Evolutionary conservation across 768 basidiomycete species (phyloP).

Genomic region (Dendrothele bispora): DNA sequence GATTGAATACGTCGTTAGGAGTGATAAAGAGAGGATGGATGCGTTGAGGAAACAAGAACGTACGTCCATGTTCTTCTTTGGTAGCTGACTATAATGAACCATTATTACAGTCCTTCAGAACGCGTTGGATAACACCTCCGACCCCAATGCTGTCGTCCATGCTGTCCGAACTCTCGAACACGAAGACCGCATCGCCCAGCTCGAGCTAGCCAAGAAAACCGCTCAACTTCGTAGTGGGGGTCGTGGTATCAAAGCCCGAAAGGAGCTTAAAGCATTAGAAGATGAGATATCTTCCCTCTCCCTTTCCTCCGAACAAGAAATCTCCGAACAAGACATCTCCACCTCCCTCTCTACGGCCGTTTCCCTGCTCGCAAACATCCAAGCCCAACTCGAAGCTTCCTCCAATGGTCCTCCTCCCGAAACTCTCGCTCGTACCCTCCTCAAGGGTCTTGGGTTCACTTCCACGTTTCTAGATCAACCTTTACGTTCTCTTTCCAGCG

Average conservation of each 20-base stretch:
- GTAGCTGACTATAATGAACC: neutral
- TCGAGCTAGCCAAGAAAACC: conserved; percentile 40
- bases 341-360: too few relatives aligned
- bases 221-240: conserved; percentile 55
- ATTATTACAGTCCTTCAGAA: conserved; percentile 13
- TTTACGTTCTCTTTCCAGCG: conserved; percentile 54
- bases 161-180: conserved; percentile 27
- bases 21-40: conserved; percentile 36
- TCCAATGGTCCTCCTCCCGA: conserved; percentile 23
- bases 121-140: neutral
- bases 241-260: conserved; percentile 56
- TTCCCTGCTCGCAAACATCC: conserved; percentile 26
- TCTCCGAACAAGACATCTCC: conserved; percentile 21
- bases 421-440: conserved; percentile 49
- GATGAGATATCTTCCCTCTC: conserved; percentile 24
- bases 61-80: conserved; percentile 20
- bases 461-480: conserved; percentile 35
- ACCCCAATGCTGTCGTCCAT: conserved; percentile 8
- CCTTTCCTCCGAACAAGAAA: conserved; percentile 6
- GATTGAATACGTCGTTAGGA: conserved; percentile 43
- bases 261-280: conserved; percentile 39
- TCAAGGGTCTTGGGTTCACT: conserved; percentile 61
- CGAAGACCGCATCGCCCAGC: conserved; percentile 20
- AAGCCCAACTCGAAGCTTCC: conserved; percentile 22
- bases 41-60: conserved; percentile 29